Evolutionary conservation across 1,284 basidiomycete genomes (phyloP), one percentile per base, ranked within the genome.

Genomic region (Malassezia yamatoensis): DNA sequence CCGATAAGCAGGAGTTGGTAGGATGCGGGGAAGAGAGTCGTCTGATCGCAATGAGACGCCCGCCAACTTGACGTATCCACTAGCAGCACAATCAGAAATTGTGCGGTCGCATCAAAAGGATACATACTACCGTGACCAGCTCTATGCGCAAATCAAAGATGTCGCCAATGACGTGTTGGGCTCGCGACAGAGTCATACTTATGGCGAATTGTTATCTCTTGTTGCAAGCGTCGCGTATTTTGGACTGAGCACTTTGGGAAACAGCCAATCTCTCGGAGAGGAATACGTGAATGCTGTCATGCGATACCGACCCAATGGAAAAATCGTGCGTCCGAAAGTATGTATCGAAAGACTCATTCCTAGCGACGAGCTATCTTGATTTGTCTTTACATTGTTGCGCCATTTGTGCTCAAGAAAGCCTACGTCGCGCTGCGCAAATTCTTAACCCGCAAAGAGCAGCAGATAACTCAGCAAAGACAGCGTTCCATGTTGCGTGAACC

Each of bases 271-370:
- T 11, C 64, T 77, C 8, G 76, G 76, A 1, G 76, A 77, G 53
- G 76, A 77, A 56, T 77, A 77, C 56, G 74, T 74, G 41, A 74
- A 75, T 54, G 66, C 76, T 21, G 58, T 75, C 49, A 75, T 76
- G 67, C 68, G 72, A 38, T 49, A 65, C 32, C 49, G 56, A 5
- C 48, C 54, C 7, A 65, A 56, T 12, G 66, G 68, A 2, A 61
- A 59, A 24, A 58, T 72, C 20, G 71, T 75, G 3, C 51, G 59
- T 10, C 35, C 54, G 3, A 51, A 56, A 16, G 74, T 74, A 34
- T 38, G 72, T 56, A 29, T 29, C 9, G 13, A 16, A 10, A 12
- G 7, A 29, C 49, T 45, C 5, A 34, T 6, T 5, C 15, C 5
- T n/a, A 70, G 66, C 50, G 63, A n/a, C 64, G 75, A 11, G 51